A percentile compares a stretch with the other conserved stretches of the same genome.
phyloP scores from a whole-genome alignment of 2,329 filamentous ascomycete genomes.

The Colletotrichum truncatum region DNA sequence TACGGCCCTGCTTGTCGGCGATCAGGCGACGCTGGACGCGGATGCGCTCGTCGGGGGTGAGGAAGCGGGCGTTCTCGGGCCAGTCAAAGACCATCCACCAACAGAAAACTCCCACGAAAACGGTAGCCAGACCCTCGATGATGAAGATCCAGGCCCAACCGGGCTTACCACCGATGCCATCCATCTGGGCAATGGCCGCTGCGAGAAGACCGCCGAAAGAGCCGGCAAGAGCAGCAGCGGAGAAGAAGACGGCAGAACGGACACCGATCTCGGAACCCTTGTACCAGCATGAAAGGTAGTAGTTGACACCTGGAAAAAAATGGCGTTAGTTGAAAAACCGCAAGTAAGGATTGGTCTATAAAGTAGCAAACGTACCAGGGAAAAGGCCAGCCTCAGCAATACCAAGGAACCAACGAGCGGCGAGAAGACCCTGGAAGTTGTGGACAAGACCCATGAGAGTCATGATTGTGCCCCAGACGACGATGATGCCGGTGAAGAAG shows the following conservation, averaged over 20 bases:
- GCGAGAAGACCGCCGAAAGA: constrained; percentile 78
- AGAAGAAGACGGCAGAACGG: constrained; percentile 80
- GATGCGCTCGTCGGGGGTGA: constrained; percentile 71
- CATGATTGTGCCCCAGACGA: constrained; percentile 51
- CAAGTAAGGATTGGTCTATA: background rate
- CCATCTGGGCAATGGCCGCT: constrained; percentile 74
- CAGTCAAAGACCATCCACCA: constrained; percentile 84
- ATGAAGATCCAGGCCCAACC: constrained; percentile 73
- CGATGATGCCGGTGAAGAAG: constrained; percentile 74
- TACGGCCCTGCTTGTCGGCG: constrained; percentile 73
- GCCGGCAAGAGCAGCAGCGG: constrained; percentile 78
- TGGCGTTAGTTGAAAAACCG: background rate
- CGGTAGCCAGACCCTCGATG: constrained; percentile 73
- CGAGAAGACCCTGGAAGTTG: constrained; percentile 53
- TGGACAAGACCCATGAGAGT: constrained; percentile 58
- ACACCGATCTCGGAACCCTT: constrained; percentile 79
- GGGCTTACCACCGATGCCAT: constrained; percentile 60
- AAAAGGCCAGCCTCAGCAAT: constrained; percentile 74
- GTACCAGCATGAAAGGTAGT: constrained; percentile 84
- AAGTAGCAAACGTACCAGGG: constrained; percentile 59
- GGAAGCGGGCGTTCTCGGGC: constrained; percentile 76
- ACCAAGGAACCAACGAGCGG: constrained; percentile 66
- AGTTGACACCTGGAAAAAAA: constrained; percentile 58
- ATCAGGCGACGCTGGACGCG: constrained; percentile 75
- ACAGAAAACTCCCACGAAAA: constrained; percentile 69